These are phyloP conservation scores for Sinapis alba DNA, from an alignment of 441 rosid genomes.

Conservation along the genomic window DNA sequence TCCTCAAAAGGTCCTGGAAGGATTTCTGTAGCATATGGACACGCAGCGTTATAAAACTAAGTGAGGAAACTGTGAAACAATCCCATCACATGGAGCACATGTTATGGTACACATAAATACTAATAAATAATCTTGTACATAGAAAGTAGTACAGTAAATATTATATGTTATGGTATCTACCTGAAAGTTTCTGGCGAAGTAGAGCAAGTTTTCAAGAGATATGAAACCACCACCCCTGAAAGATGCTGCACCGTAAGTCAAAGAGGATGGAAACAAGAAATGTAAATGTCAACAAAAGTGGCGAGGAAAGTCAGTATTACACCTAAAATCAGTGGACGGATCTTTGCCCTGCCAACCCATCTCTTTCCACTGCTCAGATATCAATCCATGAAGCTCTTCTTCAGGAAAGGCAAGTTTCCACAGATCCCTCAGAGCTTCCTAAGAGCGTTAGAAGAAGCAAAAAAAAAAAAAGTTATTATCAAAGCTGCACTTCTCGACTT, in stretches of 20 bases:
- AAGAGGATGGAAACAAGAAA: conserved; percentile 5
- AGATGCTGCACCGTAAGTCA: conserved; percentile 35
- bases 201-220: conserved; percentile 85
- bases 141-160: background rate
- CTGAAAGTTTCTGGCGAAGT: conserved; percentile 76
- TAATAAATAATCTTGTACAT: too few species aligned
- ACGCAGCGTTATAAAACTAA: background rate
- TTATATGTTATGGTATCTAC: too few species aligned
- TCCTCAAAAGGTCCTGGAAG: conserved; percentile 82
- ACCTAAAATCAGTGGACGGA: conserved; percentile 97
- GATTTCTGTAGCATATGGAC: conserved; percentile 57
- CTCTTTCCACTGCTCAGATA: conserved; percentile 97
- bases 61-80: background rate
- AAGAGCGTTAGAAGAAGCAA: conserved; percentile 21
- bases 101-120: background rate
- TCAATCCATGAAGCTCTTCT: conserved; percentile 70
- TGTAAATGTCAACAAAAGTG: background rate
- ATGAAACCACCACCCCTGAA: conserved; percentile 95
- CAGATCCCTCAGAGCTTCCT: conserved; percentile 78
- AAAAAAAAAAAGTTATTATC: background rate
- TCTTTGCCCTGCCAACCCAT: conserved; percentile 99
- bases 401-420: conserved; percentile 87
- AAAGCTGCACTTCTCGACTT: background rate
- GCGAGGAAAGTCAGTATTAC: conserved; percentile 6
- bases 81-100: background rate